Conservation (phyloP, 108 stramenopile species). For the Halocafeteria seosinensis region DNA sequence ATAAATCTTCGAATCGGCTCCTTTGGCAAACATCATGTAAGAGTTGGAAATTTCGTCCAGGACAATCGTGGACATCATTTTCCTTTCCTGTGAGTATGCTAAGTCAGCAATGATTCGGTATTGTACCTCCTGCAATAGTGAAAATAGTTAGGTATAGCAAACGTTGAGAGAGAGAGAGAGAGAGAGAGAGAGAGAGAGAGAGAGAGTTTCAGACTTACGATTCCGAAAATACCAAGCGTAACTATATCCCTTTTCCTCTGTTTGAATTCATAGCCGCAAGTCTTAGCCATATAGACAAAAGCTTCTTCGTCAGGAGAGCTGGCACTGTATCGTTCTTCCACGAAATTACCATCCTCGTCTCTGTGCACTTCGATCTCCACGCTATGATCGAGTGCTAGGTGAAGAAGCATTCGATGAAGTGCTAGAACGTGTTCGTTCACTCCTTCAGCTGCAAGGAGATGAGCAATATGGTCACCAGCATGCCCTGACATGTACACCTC, state of each 20-base stretch:
- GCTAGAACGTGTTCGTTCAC: background rate
- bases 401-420: background rate
- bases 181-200: too few species aligned
- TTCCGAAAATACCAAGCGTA: background rate
- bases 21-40: conserved; percentile 24
- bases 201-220: background rate
- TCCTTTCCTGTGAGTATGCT: conserved; percentile 23
- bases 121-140: too few species aligned
- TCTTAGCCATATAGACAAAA: conserved; percentile 29
- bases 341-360: conserved; percentile 12
- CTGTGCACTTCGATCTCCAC: conserved; percentile 29
- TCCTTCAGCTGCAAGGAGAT: background rate
- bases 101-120: background rate
- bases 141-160: too few species aligned
- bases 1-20: conserved; percentile 33
- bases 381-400: conserved; percentile 30
- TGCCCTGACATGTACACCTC: background rate
- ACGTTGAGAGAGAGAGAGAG: too few species aligned
- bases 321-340: conserved; percentile 26
- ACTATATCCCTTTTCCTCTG: conserved; percentile 10
- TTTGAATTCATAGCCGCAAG: conserved; percentile 30
- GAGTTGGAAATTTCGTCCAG: conserved; percentile 7
- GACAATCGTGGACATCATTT: conserved; percentile 29
- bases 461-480: background rate
- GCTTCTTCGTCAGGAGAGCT: conserved; percentile 43